Evolutionary conservation across 2,329 filamentous ascomycete species (phyloP).

Genomic region (Aspergillus sp.): DNA sequence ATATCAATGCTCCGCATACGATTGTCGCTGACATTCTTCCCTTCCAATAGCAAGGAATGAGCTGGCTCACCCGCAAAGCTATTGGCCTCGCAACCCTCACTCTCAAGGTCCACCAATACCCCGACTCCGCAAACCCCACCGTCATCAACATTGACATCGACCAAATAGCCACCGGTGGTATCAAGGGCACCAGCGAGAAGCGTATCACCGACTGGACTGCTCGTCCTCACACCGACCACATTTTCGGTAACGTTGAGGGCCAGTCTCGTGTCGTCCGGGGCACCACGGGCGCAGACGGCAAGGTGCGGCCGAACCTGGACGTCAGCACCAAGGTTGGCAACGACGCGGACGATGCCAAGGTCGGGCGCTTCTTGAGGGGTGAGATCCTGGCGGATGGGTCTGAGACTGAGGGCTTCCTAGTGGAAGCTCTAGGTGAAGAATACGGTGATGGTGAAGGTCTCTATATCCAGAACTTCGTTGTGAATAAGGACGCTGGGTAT

Average conservation of each 20-base stretch:
- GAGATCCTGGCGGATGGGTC: conserved; percentile 47
- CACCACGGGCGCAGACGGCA: conserved; percentile 30
- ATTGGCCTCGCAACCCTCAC: conserved; percentile 64
- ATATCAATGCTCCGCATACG: neutral
- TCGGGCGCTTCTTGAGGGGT: conserved; percentile 33
- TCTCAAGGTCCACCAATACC: conserved; percentile 54
- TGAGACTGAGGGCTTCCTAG: conserved; percentile 54
- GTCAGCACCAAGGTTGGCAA: conserved; percentile 33
- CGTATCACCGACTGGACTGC: conserved; percentile 52
- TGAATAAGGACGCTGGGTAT: conserved; percentile 36
- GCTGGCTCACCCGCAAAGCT: conserved; percentile 66
- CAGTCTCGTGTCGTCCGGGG: conserved; percentile 46
- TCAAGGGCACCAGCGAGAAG: conserved; percentile 58
- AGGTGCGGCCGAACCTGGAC: conserved; percentile 28
- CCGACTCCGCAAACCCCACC: conserved; percentile 33
- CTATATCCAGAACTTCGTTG: conserved; percentile 46
- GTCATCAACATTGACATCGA: conserved; percentile 62
- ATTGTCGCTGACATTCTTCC: neutral
- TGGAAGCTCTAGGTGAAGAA: conserved; percentile 43
- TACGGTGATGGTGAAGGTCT: conserved; percentile 37
- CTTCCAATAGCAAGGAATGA: conserved; percentile 53
- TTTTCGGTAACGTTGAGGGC: conserved; percentile 68
- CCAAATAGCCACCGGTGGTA: conserved; percentile 63
- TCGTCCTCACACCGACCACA: conserved; percentile 66
- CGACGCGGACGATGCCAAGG: conserved; percentile 31